Base-by-base conservation (phyloP, 2,329 filamentous ascomycete genomes). In the Blastomyces emzantsi region DNA sequence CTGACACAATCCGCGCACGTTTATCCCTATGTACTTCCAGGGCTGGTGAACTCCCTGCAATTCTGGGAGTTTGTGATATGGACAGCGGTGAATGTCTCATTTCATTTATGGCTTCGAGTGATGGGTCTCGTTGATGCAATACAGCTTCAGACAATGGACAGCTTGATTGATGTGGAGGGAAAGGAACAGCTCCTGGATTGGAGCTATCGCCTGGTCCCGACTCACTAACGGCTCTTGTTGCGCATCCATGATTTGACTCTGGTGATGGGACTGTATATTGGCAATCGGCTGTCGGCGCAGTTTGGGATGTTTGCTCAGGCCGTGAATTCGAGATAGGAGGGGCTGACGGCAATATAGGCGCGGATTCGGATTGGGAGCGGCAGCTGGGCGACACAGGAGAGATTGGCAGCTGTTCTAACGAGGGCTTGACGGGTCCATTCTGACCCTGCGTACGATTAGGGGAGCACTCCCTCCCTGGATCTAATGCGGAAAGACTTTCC, bases 251-350 rank as follows among this genome's bases (percentile, higher is more conserved):
- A 60, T 71, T 73, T 30, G 69, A 71, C 49, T 70, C 72, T 1
- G 74, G 85, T 17, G 87, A 87, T 7, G 85, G 84, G 60, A 73
- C 65, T 1, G 65, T 63, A 2, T 62, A 15, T 55, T 63, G 68
- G 22, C 61, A 58, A 41, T 63, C 62, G 28, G 65, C 59, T 45
- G 65, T 64, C 62, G 62, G 62, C 62, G 58, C 61, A 43, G 43
- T 49, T 36, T 6, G n/a, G 30, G 41, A 58, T 30, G n/a, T 56
- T 8, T 33, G 41, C n/a, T 28, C 28, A 51, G 52, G n/a, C 59
- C 58, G 19, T 45, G 59, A 63, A 63, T 60, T 62, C 56, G 55
- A 49, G 49, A 58, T 41, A 39, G 59, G 60, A 49, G 25, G 63
- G 28, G 59, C 43, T 41, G 47, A 33, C 49, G 55, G 28, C 49